Evolutionary conservation across 2,329 filamentous ascomycete species (phyloP).

Genomic region (Catunica adiposa): DNA sequence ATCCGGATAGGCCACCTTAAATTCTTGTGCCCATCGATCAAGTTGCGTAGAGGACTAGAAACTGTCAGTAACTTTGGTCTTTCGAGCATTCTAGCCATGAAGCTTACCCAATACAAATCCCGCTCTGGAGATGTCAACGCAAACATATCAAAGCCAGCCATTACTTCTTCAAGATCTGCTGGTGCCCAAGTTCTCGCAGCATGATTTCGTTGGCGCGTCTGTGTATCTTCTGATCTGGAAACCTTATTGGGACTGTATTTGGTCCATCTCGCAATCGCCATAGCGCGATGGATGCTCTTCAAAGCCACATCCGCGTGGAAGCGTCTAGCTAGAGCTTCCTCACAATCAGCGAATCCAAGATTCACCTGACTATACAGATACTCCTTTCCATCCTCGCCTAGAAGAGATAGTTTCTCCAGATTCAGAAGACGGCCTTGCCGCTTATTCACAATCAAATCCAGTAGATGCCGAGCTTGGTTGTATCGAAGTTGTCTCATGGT

Average conservation of each 20-base stretch:
- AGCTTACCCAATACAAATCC: slow-evolving; percentile 54
- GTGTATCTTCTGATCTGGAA: background rate
- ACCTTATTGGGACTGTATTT: slow-evolving; percentile 14
- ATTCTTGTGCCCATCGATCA: slow-evolving; percentile 41
- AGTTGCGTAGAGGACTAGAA: slow-evolving; percentile 46
- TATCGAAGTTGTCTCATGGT: slow-evolving; percentile 38
- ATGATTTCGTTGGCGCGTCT: background rate
- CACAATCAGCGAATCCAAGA: slow-evolving; percentile 35
- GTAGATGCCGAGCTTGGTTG: slow-evolving; percentile 30
- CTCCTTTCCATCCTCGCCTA: slow-evolving; percentile 82
- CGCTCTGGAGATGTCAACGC: slow-evolving; percentile 54
- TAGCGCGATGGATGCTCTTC: slow-evolving; percentile 55
- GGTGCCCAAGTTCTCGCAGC: background rate
- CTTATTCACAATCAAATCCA: slow-evolving; percentile 54
- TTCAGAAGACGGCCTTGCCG: slow-evolving; percentile 53
- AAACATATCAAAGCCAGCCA: slow-evolving; percentile 83
- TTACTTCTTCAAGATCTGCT: slow-evolving; percentile 45
- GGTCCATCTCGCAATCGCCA: slow-evolving; percentile 64
- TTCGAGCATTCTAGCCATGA: background rate
- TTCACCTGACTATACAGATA: slow-evolving; percentile 52
- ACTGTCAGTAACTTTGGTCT: background rate
- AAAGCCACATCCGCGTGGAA: slow-evolving; percentile 12
- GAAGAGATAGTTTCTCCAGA: slow-evolving; percentile 51
- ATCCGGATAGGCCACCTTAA: slow-evolving; percentile 35
- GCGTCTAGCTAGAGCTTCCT: slow-evolving; percentile 60